phyloP scores from a whole-genome alignment of 2,329 filamentous ascomycete species.

The Berkeleyomyces basicola region DNA sequence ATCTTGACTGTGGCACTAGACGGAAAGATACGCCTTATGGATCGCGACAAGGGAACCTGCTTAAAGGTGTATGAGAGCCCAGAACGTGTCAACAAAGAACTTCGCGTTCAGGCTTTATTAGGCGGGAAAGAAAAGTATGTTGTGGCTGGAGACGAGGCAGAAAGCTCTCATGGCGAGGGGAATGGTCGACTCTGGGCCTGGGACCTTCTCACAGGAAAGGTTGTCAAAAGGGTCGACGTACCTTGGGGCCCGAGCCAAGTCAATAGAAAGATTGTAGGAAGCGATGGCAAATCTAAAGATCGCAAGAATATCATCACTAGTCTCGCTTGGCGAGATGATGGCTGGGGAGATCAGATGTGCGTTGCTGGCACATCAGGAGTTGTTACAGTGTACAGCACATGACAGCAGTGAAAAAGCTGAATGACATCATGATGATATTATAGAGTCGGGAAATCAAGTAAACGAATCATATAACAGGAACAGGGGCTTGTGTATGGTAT shows the following conservation, averaged over 20 bases:
- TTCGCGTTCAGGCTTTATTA: slow-evolving; percentile 60
- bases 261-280: slow-evolving; percentile 37
- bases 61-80: slow-evolving; percentile 52
- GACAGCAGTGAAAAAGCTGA: neutral
- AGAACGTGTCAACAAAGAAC: slow-evolving; percentile 44
- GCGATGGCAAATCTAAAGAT: slow-evolving; percentile 43
- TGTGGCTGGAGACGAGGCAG: slow-evolving; percentile 61
- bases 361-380: slow-evolving; percentile 48
- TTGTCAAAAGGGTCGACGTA: slow-evolving; percentile 43
- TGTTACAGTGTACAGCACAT: slow-evolving; percentile 43
- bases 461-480: neutral
- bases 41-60: slow-evolving; percentile 55
- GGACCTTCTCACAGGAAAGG: slow-evolving; percentile 63
- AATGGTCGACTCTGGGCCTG: slow-evolving; percentile 55
- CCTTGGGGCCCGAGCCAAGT: slow-evolving; percentile 38
- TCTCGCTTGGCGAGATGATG: slow-evolving; percentile 44
- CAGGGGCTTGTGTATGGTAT: neutral
- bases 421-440: neutral
- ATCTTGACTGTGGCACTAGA: slow-evolving; percentile 63
- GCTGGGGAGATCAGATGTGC: slow-evolving; percentile 48
- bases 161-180: slow-evolving; percentile 14
- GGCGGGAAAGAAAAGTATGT: slow-evolving; percentile 64
- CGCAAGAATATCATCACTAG: slow-evolving; percentile 45
- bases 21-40: slow-evolving; percentile 62
- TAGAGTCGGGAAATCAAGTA: neutral